Evolutionary conservation across 176 grass and related monocot species (phyloP), one percentile per base, ranked within the genome.

Genomic region (Dendrocalamus sinicus): DNA sequence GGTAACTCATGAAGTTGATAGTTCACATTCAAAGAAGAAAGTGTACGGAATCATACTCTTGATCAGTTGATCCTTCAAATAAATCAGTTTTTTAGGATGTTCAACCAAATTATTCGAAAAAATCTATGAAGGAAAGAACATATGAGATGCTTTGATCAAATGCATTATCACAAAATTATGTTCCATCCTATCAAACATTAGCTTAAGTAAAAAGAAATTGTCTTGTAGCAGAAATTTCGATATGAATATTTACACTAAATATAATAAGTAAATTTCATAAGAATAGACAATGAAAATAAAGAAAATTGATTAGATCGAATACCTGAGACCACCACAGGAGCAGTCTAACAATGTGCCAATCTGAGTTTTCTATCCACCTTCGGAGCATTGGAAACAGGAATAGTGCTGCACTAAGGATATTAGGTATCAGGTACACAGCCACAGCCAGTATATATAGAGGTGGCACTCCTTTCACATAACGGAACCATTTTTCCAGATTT

Each of bases 321-420:
- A 97, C 96, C 96, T 98, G 96, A 88, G 93, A 95, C 96, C 96
- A 98, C 96, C 96, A 98, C 4, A 98, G 70, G 20, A 98, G 91
- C 12, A 98, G 86, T 72, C 93, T 85, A 61, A 95, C 89, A 44
- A 95, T 91, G 73, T 87, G 83, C 91, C 91, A 95, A 86, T 98
- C 91, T 16, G 96, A 98, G 81, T 85, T 95, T 67, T 98, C 91
- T 85, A 95, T 98, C 93, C 93, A 98, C 72, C 91, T 93, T 68
- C 91, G 83, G 59, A 94, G 83, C 89, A 93, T 95, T 70, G 93
- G 95, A 81, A 95, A 98, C 66, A 98, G 68, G 76, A 98, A 98
- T 44, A 98, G 69, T 11, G 58, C 45, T 43, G 84, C 89, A 57
- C 88, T 85, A 52, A 98, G 88, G 26, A 95, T 76, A 88, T 98